Conservation (phyloP, 176 grass and related monocot genomes). For the Bothriochloa decipiens region DNA sequence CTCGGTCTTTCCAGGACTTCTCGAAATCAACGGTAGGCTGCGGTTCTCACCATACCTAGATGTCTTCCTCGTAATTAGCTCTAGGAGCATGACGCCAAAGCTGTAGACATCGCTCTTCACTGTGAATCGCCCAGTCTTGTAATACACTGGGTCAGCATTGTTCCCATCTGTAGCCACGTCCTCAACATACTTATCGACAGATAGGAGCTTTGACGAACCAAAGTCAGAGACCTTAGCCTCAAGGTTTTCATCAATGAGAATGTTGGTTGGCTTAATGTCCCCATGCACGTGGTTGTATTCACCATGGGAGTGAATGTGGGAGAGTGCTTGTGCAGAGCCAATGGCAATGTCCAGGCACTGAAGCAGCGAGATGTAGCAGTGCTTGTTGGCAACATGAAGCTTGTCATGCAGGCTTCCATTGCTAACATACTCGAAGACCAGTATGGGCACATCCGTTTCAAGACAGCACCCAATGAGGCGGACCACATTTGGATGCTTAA, state of each 20-base stretch:
- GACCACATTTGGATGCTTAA: not conserved
- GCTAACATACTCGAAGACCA: not conserved
- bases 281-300: not conserved
- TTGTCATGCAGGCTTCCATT: not conserved
- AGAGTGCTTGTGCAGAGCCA: not conserved
- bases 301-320: not conserved
- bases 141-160: not conserved
- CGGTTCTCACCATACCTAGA: not conserved
- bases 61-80: not conserved
- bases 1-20: not conserved
- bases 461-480: not conserved
- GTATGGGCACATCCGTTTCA: not conserved
- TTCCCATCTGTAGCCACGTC: not conserved
- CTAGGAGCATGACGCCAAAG: not conserved
- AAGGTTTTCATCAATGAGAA: not conserved
- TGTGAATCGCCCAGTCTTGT: not conserved
- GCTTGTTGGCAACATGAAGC: not conserved
- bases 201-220: not conserved
- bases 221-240: not conserved
- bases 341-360: not conserved
- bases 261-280: not conserved
- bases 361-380: not conserved
- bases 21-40: not conserved
- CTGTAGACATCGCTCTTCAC: not conserved
- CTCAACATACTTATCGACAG: not conserved